Evolutionary conservation across 140 eudicot genomes (phyloP), one percentile per base, ranked within the genome.

Genomic region (Stevia rebaudiana): DNA sequence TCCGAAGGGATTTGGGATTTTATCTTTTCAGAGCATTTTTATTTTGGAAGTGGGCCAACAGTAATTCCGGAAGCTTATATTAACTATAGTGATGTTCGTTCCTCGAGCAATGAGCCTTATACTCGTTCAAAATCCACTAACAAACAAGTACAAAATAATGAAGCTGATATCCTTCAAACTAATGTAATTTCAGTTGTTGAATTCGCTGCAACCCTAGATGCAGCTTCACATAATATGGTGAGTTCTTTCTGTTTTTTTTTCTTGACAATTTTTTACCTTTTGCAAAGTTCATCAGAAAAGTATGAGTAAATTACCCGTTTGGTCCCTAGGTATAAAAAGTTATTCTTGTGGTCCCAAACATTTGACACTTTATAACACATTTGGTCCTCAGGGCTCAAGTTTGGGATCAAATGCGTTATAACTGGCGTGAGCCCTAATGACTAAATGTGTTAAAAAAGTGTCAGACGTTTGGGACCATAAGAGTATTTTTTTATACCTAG

Each of bases 1-100:
- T 73, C 76, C 8, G 97, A 94, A 72, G 94, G 95, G 33, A 82
- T 83, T 46, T 94, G 99, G 99, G 94, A 88, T 75, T 90, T 94
- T 59, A 67, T 94, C 69, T 94, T 94, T 82, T 94, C 99, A n/a
- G 99, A 88, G 84, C 84, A 81, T 55, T 90, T 88, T 62, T 94
- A 81, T 75, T 94, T 83, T 78, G 88, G 88, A 36, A 87, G 81
- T 22, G 77, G 79, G 63, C 70, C 87, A 30, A 31, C 71, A 18
- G 83, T 78, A 8, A 54, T 67, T 69, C 79, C 81, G 16, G 87
- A 72, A 50, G 94, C 82, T 11, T 70, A 71, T 60, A 69, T 67
- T 40, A 73, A 65, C 25, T 74, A 68, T 63, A 67, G 66, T 36
- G 88, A 74, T 68, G 80, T 65, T 70, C 78, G 65, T 30, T 60